Evolutionary conservation across 1,139 yeast species (phyloP).

Genomic region (Starmera stellimalicola): DNA sequence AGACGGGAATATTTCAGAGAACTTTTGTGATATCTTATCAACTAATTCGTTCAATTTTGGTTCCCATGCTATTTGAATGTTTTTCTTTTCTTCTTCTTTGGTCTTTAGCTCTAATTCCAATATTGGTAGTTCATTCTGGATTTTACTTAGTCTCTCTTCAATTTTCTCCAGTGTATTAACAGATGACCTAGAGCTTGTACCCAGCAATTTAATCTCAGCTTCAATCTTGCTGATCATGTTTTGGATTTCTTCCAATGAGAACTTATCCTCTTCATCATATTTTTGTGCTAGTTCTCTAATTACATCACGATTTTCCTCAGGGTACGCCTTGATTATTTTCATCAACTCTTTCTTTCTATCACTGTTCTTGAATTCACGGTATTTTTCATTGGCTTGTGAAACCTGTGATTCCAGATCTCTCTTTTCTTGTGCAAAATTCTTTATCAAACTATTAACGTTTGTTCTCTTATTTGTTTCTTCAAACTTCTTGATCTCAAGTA

Average conservation of each 20-base stretch:
- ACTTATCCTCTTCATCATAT: slow-evolving; percentile 32
- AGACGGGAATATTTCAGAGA: slow-evolving; percentile 53
- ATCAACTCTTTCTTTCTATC: slow-evolving; percentile 35
- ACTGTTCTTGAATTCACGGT: slow-evolving; percentile 34
- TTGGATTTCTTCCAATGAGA: slow-evolving; percentile 30
- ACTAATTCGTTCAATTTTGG: slow-evolving; percentile 45
- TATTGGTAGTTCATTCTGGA: slow-evolving; percentile 21
- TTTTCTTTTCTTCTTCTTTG: slow-evolving; percentile 29
- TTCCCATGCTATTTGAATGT: slow-evolving; percentile 44
- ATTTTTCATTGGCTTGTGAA: slow-evolving; percentile 30
- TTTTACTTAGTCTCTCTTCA: slow-evolving; percentile 17
- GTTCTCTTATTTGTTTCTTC: slow-evolving; percentile 26
- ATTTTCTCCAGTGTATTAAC: slow-evolving; percentile 28
- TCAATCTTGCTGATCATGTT: slow-evolving; percentile 26
- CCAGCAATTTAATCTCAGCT: slow-evolving; percentile 26
- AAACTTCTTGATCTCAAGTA: slow-evolving; percentile 19
- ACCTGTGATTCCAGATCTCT: slow-evolving; percentile 25
- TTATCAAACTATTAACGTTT: slow-evolving; percentile 25
- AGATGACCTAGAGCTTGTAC: slow-evolving; percentile 31
- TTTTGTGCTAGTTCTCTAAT: slow-evolving; percentile 35
- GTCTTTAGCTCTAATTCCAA: slow-evolving; percentile 20
- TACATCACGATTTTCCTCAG: slow-evolving; percentile 33
- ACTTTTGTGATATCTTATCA: slow-evolving; percentile 46
- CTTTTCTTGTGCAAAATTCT: slow-evolving; percentile 28
- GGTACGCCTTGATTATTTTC: slow-evolving; percentile 29